Base-by-base conservation (phyloP, 2,329 filamentous ascomycete genomes). In the Cladophialophora chaetospira region DNA sequence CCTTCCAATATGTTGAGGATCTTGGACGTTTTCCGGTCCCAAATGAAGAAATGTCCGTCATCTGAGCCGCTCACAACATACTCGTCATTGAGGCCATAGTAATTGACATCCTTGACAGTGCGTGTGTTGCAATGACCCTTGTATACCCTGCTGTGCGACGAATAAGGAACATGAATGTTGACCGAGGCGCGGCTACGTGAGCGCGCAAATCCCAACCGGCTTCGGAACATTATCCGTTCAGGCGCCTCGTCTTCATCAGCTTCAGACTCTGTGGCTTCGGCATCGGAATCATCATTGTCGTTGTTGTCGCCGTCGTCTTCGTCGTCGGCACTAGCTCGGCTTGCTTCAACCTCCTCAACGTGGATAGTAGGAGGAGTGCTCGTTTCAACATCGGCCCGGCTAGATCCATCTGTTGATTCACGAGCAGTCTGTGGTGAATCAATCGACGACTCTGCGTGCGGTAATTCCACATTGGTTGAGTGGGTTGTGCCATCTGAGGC, bases 91-190 rank as follows among this genome's bases (percentile, higher is more conserved):
- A 86, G 71, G 0, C 85, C 85, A 60, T 84, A 87, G 71, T 82
- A 88, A 59, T 87, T 87, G 58, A 87, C 83, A 65, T 88, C 85
- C 65, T 88, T 88, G 63, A 88, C 84, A 1, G 84, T 87, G 62
- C 83, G 79, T 50, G 85, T 78, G 62, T 87, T 87, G 72, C 85
- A 87, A 68, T 88, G 85, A 2, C 85, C 85, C 2, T 75, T 74
- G 66, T 86, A 88, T 17, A 77, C 70, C 35, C 79, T 79, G 2
- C 79, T 83, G 61, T 85, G 81, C 1, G 80, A 72, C 15, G 74
- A 77, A 64, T 82, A 84, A 11, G 82, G 80, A 4, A 82, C 76
- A 49, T 82, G 69, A 0, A 71, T 66, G 58, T 85, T 82, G 13
- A 86, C 80, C 15, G 75, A 73, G 48, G 79, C 74, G 50, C 80